Base-by-base conservation (phyloP, 2,329 filamentous ascomycete genomes). In the Microdochium nivale region DNA sequence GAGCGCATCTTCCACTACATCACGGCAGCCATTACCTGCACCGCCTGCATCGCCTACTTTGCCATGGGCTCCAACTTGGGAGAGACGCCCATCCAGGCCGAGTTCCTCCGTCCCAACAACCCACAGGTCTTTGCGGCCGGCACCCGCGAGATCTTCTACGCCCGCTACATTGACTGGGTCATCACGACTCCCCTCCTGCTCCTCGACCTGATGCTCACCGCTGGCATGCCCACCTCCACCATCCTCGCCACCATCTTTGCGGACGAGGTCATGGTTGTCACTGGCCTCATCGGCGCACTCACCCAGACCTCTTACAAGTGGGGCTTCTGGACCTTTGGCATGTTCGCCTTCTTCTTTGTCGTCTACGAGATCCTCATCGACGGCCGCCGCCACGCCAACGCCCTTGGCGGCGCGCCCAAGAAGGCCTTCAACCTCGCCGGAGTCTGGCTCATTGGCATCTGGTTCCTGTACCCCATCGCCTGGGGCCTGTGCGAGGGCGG, bases 191-290 rank as follows among this genome's bases (percentile, higher is more conserved):
- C 83, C 32, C 69, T 87, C 1, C 68, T 88, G 7, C 73, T 87
- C 1, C 64, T 80, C 49, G 79, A 84, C 53, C 63, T 88, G 2
- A 70, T 87, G 43, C 70, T 88, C 21, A 84, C 83, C 0, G 81
- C 76, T 4, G 84, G 80, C 32, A 70, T 86, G 53, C 83, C 84
- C 21, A 84, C 79, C 67, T 80, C 83, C 0, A 84, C 80, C 1
- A 79, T 86, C 25, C 61, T 86, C 37, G 80, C 77, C 60, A 77
- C 80, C 1, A 70, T 87, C 8, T 68, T 87, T 4, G 72, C 85
- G 2, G 81, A 86, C 55, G 71, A 79, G 59, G 71, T 87, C 59
- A 86, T 87, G 82, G 77, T 88, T 48, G 69, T 86, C n/a, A 79
- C 78, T 23, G 82, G 81, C 24, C 74, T 87, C 5, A 74, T 87